Evolutionary conservation across 2,329 filamentous ascomycete genomes (phyloP), one percentile per base, ranked within the genome.

Genomic region (Fusarium lateritium): DNA sequence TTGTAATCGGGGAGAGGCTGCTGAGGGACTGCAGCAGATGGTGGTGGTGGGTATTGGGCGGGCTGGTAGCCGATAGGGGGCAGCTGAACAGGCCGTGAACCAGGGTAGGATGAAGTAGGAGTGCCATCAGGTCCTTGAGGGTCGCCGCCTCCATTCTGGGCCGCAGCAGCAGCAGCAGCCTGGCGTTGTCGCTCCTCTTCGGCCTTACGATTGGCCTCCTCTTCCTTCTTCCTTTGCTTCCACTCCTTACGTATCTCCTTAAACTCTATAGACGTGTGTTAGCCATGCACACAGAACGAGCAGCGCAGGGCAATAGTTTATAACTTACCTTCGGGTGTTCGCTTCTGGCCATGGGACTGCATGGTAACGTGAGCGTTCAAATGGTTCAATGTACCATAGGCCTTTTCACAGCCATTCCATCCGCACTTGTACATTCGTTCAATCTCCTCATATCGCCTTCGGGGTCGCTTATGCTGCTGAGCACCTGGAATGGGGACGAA

Each of bases 381-480:
- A 79, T 99, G 96, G 80, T 99, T 99, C 66, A 99, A 83, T 47
- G 96, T 99, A 63, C 96, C 96, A 74, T 99, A 99, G 4, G 96
- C 96, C 83, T 99, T 99, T 81, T 99, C 96, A 77, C 96, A 99
- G 10, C 94, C 94, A 71, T 98, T 95, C 93, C 94, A 98, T 26
- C 95, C 96, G 77, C 96, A 99, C 82, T 98, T 98, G 85, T 99
- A 98, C 96, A 99, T 98, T 77, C 96, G 91, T 84, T 99, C 96
- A 74, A 99, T 99, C 79, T 99, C 96, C 81, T 99, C 96, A 76
- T 98, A 99, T 55, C 96, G 89, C 75, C 96, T 87, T 69, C 96
- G 89, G 14, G 96, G 96, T 61, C 96, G 90, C 84, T 99, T 99
- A 80, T 98, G 95, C 79, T 99, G 96, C 78, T 98, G 94, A 14